Percentiles rank a stretch among this genome's conserved stretches.
Conservation (phyloP, 169 alveolate species). For the Theileria equi region DNA sequence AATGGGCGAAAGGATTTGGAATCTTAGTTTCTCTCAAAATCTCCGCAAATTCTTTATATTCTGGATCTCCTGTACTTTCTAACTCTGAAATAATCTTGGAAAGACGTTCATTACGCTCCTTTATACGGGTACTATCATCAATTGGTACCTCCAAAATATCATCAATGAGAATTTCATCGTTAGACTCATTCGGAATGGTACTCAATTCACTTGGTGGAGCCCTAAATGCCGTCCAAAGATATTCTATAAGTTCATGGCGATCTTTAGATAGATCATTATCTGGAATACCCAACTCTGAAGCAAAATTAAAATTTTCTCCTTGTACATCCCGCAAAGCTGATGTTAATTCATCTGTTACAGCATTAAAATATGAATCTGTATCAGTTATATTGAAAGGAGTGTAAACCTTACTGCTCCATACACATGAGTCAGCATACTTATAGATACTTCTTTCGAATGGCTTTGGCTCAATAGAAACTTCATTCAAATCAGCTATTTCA, state of each 20-base stretch:
- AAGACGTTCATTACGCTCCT: background rate
- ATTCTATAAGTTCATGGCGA: slow-evolving; percentile 30
- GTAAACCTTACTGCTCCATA: slow-evolving; percentile 41
- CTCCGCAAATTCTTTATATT: slow-evolving; percentile 41
- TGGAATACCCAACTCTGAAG: slow-evolving; percentile 20
- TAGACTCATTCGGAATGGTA: background rate
- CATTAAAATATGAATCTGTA: slow-evolving; percentile 26
- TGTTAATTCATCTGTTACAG: slow-evolving; percentile 31
- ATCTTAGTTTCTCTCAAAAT: slow-evolving; percentile 31
- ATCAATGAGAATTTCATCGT: background rate
- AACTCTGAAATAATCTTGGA: slow-evolving; percentile 11
- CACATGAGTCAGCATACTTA: slow-evolving; percentile 10
- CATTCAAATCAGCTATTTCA: slow-evolving; percentile 28
- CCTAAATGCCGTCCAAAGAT: slow-evolving; percentile 22
- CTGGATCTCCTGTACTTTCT: slow-evolving; percentile 29
- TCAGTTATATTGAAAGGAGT: slow-evolving; percentile 40
- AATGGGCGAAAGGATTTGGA: slow-evolving; percentile 41
- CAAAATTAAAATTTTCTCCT: slow-evolving; percentile 40
- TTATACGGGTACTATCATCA: background rate
- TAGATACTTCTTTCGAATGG: slow-evolving; percentile 33
- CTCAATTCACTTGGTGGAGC: background rate
- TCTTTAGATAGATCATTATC: no score
- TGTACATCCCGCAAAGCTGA: slow-evolving; percentile 49
- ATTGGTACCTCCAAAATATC: background rate
- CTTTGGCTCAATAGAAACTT: slow-evolving; percentile 36